Conservation (phyloP, 2,329 filamentous ascomycete genomes). For the Epichloe baconii region DNA sequence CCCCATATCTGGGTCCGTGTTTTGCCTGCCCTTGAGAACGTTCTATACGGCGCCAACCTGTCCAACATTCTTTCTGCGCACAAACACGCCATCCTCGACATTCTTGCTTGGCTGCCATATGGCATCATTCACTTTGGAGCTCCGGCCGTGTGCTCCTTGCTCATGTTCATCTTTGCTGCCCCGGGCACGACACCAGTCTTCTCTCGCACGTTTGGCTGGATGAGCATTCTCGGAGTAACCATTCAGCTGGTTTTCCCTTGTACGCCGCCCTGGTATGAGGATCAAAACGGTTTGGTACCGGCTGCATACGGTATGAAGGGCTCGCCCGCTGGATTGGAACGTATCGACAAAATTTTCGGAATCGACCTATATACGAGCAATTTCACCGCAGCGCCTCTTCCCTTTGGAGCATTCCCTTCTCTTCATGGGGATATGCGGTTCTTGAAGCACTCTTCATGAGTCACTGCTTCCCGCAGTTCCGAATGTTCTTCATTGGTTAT, state of each 20-base stretch:
- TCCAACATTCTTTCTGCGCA: slow-evolving; percentile 92
- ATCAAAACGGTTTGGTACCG: slow-evolving; percentile 76
- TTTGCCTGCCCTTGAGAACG: slow-evolving; percentile 86
- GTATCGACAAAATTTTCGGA: slow-evolving; percentile 80
- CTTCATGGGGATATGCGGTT: slow-evolving; percentile 84
- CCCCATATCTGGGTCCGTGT: slow-evolving; percentile 94
- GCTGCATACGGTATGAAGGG: slow-evolving; percentile 87
- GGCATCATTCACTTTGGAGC: slow-evolving; percentile 82
- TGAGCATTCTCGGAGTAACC: slow-evolving; percentile 76
- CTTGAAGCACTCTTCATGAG: slow-evolving; percentile 88
- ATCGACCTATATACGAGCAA: slow-evolving; percentile 86
- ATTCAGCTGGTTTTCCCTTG: slow-evolving; percentile 88
- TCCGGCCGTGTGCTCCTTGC: slow-evolving; percentile 61
- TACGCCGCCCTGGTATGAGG: slow-evolving; percentile 95
- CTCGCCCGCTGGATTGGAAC: slow-evolving; percentile 76
- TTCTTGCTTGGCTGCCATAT: slow-evolving; percentile 89
- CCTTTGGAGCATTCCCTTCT: slow-evolving; percentile 91
- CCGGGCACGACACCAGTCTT: slow-evolving; percentile 77
- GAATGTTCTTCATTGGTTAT: slow-evolving; percentile 69
- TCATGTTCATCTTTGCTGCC: slow-evolving; percentile 81
- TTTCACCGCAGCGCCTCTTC: slow-evolving; percentile 80
- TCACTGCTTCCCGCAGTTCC: slow-evolving; percentile 75
- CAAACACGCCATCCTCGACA: slow-evolving; percentile 68
- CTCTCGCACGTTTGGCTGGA: slow-evolving; percentile 78
- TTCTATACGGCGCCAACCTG: slow-evolving; percentile 88